These are phyloP conservation scores for Penicillium herquei DNA, from an alignment of 495 filamentous ascomycete genomes.

Conservation along the genomic window DNA sequence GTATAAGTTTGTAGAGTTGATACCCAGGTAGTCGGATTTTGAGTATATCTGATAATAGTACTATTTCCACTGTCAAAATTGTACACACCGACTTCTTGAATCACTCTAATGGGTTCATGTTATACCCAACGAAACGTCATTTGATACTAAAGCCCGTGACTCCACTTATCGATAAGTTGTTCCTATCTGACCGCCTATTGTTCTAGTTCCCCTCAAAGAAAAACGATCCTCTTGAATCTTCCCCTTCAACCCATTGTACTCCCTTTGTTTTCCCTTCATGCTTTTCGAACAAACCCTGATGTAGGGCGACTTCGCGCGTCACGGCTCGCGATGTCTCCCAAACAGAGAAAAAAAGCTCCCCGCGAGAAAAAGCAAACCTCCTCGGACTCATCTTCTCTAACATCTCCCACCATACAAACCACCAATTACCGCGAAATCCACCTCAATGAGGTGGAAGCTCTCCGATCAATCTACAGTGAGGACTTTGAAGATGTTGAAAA, in stretches of 20 bases:
- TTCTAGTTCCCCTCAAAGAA: constrained; percentile 7
- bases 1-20: too few species aligned
- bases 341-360: constrained; percentile 43
- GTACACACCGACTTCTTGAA: too few species aligned
- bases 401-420: constrained; percentile 27
- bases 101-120: neutral
- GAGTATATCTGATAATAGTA: too few species aligned
- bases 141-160: neutral
- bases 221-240: constrained; percentile 11
- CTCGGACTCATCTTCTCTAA: constrained; percentile 26
- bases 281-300: constrained; percentile 19
- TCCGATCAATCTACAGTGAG: constrained; percentile 88
- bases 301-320: constrained; percentile 32
- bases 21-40: too few species aligned
- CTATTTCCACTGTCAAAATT: too few species aligned
- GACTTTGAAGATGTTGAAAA: constrained; percentile 76
- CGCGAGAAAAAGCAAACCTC: constrained; percentile 33
- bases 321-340: constrained; percentile 51
- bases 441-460: constrained; percentile 80
- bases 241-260: neutral
- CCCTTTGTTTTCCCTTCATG: constrained; percentile 13
- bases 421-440: constrained; percentile 83
- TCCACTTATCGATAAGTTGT: constrained; percentile 16
- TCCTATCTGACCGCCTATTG: constrained; percentile 23
- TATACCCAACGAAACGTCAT: constrained; percentile 6